Evolutionary conservation across 768 basidiomycete species (phyloP), one percentile per base, ranked within the genome.

Genomic region (Lentinus brumalis): DNA sequence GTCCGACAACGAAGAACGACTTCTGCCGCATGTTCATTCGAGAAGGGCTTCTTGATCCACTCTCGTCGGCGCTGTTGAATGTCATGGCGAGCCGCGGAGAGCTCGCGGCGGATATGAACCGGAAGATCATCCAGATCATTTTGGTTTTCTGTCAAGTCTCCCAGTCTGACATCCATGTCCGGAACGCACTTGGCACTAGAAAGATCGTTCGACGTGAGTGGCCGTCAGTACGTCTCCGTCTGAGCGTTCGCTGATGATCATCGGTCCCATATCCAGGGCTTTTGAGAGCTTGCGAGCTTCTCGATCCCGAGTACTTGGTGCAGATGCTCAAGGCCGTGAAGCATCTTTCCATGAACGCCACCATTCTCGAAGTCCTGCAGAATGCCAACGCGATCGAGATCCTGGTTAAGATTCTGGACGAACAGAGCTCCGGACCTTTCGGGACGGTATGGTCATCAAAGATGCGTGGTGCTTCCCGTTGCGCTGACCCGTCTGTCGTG

Each of bases 11-110:
- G 11, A 94, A 97, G 74, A 98, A 97, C 70, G 97, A 98, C 75
- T 98, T 98, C 71, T 98, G 96, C 70, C 86, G 97, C 10, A 96
- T 98, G 91, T 96, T 98, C 78, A 93, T 97, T 44, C 83, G 94
- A 5, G 97, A 98, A 76, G 97, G 97, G 30, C 79, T 99, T 3
- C 79, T 97, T 49, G 96, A 97, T 66, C 96, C 97, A 0, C 78
- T 99, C 1, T 93, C 95, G 1, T 86, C 89, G 2, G 97, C 96
- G 2, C 75, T 99, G 29, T 77, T 96, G 59, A 91, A 93, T 67
- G 92, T 98, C 56, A 92, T 96, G 82, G 83, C 85, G 3, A 88
- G 84, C 59, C 83, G 84, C 10, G 89, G 84, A 53, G 80, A 83
- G 26, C 76, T 82, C 2, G 84, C 89, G 2, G 76, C 81, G 12